A percentile compares a stretch with the other conserved stretches of the same genome.
These are phyloP conservation scores for Parathielavia hyrcaniae DNA, from an alignment of 495 filamentous ascomycete genomes.

Conservation along the genomic window DNA sequence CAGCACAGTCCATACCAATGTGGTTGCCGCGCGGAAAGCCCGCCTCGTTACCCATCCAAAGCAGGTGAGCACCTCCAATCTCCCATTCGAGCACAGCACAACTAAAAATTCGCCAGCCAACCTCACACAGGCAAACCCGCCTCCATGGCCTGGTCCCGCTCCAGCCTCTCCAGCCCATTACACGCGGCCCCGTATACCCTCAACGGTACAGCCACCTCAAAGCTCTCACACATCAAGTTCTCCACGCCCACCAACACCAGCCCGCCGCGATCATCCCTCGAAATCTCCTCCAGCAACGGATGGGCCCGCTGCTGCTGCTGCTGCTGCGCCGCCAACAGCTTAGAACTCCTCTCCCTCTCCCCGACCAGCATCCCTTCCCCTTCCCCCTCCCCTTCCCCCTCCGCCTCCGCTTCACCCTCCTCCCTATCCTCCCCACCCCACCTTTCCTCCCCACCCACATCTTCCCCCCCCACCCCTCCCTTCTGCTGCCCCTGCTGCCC, in stretches of 20 bases:
- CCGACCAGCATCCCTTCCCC: not conserved
- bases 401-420: not conserved
- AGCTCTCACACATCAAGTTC: conserved; percentile 74
- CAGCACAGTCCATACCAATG: too few species aligned
- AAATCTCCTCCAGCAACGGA: conserved; percentile 54
- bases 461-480: conserved; percentile 2
- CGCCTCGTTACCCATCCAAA: too few species aligned
- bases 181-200: conserved; percentile 69
- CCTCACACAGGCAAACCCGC: conserved; percentile 46
- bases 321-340: not conserved
- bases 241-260: conserved; percentile 64
- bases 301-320: conserved; percentile 21
- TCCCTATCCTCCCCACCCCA: not conserved
- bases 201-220: conserved; percentile 80
- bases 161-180: conserved; percentile 42
- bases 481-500: conserved; percentile 5
- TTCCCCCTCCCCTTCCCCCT: not conserved
- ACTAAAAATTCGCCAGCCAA: not conserved
- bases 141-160: conserved; percentile 42
- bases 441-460: conserved; percentile 8
- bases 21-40: too few species aligned
- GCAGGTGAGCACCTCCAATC: too few species aligned
- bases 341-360: not conserved
- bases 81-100: not conserved
- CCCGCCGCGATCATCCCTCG: conserved; percentile 64